These are phyloP conservation scores for Sicyos edulis DNA, from an alignment of 306 rosid species.

Conservation along the genomic window DNA sequence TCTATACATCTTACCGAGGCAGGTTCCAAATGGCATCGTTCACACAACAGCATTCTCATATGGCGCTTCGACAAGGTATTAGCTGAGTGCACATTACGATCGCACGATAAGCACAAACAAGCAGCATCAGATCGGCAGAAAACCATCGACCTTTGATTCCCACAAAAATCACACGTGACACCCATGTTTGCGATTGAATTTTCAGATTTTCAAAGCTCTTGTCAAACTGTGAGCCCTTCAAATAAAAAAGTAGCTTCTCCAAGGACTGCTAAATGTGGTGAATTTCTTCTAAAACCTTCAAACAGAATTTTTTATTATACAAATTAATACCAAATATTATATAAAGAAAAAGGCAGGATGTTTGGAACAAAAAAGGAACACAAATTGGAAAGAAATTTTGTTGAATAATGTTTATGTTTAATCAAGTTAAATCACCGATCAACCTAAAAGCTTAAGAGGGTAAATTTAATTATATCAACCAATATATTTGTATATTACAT, in stretches of 20 bases:
- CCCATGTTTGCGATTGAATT: slow-evolving; percentile 54
- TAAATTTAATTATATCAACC: no score
- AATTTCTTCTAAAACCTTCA: slow-evolving; percentile 6
- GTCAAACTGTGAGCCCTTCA: background rate
- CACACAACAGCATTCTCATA: slow-evolving; percentile 75
- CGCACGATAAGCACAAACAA: slow-evolving; percentile 85
- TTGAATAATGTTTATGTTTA: no score
- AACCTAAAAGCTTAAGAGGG: no score
- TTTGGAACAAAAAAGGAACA: background rate
- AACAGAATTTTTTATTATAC: background rate
- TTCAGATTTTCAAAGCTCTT: slow-evolving; percentile 25
- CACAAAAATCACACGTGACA: slow-evolving; percentile 76
- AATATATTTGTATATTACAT: no score
- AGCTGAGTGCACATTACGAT: slow-evolving; percentile 89
- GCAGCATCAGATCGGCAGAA: slow-evolving; percentile 92
- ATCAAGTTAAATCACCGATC: no score
- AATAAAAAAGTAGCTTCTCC: background rate
- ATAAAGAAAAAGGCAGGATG: background rate
- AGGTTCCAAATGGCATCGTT: slow-evolving; percentile 75
- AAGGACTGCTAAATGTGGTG: background rate
- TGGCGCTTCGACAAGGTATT: slow-evolving; percentile 90
- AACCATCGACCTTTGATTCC: slow-evolving; percentile 83
- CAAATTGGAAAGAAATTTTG: background rate
- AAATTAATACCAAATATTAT: background rate
- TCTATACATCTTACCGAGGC: slow-evolving; percentile 70